Evolutionary conservation across 2,329 filamentous ascomycete species (phyloP), one percentile per base, ranked within the genome.

Genomic region (Seiridium cupressi): DNA sequence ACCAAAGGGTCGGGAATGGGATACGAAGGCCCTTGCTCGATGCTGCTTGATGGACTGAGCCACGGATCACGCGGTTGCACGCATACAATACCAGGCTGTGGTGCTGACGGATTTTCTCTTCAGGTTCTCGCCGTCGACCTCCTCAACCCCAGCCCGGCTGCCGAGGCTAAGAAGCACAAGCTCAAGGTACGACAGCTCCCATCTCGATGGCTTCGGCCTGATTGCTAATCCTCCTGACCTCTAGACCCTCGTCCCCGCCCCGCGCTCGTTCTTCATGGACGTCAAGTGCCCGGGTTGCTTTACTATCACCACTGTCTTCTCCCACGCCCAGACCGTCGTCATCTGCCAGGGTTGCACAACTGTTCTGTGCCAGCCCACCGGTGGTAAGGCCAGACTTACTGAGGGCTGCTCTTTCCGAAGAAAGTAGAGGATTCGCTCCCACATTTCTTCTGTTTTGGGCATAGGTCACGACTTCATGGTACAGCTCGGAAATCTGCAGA

Each of bases 221-320:
- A 11, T 53, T 35, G 35, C 49, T 53, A 38, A 26, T 54, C 32
- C 31, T 40, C 47, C 54, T 4, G 62, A 51, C 38, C 48, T 58
- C 65, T 71, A 96, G 93, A 93, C 87, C 72, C 91, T 99, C 75
- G 95, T 99, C 79, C 95, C 95, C 75, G 90, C 88, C 70, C 95
- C 95, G 76, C 92, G 95, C 81, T 98, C 94, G 72, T 99, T 98
- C 91, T 99, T 99, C 92, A 99, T 99, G 95, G 95, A 99, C 80
- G 95, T 99, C 87, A 99, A 99, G 91, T 99, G 95, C 91, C 95
- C 95, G 80, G 95, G 95, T 77, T 99, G 95, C 92, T 99, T 98
- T 90, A 97, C 93, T 82, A 99, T 99, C 89, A 99, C 95, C 81
- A 99, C 95, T 81, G 95, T 99, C 83, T 99, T 98, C 92, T 98